Evolutionary conservation across 441 rosid species (phyloP).

Genomic region (Euphorbia schlechtendalii): DNA sequence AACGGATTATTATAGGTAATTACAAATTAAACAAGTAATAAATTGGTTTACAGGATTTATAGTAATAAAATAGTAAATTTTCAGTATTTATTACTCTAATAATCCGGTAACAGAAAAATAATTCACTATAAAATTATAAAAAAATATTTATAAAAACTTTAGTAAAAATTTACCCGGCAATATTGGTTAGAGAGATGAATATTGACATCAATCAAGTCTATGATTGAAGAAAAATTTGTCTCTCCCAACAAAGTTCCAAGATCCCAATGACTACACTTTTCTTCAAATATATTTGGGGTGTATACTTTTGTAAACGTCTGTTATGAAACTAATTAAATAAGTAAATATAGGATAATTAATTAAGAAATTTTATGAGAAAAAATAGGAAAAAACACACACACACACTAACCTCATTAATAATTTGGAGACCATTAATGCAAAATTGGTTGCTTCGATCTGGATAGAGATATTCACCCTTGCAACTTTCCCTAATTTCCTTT

Average conservation of each 20-base stretch:
- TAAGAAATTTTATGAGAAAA: neutral
- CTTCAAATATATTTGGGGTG: slow-evolving; percentile 7
- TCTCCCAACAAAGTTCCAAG: slow-evolving; percentile 10
- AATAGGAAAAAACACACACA: too few relatives aligned
- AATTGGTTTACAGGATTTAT: too few relatives aligned
- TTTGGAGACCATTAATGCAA: slow-evolving; percentile 12
- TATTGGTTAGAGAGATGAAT: neutral
- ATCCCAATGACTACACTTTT: slow-evolving; percentile 12
- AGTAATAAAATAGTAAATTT: too few relatives aligned
- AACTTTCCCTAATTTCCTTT: slow-evolving; percentile 4
- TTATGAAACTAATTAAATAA: neutral
- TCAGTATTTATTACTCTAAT: too few relatives aligned
- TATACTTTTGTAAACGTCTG: neutral
- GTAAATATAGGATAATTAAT: neutral
- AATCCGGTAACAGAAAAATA: too few relatives aligned
- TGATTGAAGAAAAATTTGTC: neutral
- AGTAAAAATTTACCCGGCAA: slow-evolving; percentile 3
- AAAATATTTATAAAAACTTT: too few relatives aligned
- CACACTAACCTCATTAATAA: slow-evolving; percentile 10
- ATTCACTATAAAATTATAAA: too few relatives aligned
- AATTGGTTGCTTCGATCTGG: slow-evolving; percentile 12
- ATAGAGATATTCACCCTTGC: slow-evolving; percentile 6
- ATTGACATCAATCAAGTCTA: neutral
- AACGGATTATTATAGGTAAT: neutral
- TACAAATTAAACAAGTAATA: too few relatives aligned